phyloP scores from a whole-genome alignment of 2,329 filamentous ascomycete species.

The Orbilia brochopaga region DNA sequence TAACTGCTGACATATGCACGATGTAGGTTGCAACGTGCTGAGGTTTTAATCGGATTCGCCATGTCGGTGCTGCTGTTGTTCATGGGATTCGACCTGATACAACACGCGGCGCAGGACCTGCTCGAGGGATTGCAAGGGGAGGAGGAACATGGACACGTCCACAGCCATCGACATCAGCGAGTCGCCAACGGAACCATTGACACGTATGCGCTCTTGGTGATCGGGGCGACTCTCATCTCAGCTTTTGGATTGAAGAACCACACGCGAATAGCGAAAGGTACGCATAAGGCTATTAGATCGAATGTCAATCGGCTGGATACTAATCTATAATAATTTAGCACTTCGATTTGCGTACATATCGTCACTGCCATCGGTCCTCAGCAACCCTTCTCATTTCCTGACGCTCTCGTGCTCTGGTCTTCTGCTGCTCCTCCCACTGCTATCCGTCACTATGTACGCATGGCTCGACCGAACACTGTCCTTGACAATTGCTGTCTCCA shows the following conservation, averaged over 20 bases:
- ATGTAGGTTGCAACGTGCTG: constrained; percentile 76
- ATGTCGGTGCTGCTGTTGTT: constrained; percentile 97
- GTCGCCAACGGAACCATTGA: constrained; percentile 80
- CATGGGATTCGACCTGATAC: constrained; percentile 93
- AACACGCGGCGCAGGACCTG: constrained; percentile 90
- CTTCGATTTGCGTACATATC: constrained; percentile 77
- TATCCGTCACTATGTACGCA: constrained; percentile 79
- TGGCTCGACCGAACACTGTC: constrained; percentile 85
- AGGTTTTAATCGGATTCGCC: constrained; percentile 93
- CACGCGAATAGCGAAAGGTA: constrained; percentile 85
- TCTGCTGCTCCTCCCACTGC: constrained; percentile 78
- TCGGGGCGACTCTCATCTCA: constrained; percentile 70
- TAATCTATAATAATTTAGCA: constrained; percentile 33
- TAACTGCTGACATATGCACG: constrained; percentile 6
- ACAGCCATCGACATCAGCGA: constrained; percentile 77
- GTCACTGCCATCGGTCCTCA: constrained; percentile 81
- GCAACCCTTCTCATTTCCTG: constrained; percentile 93
- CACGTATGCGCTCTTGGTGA: constrained; percentile 78
- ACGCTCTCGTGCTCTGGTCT: constrained; percentile 84
- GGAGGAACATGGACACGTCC: constrained; percentile 58
- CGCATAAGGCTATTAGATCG: constrained; percentile 60
- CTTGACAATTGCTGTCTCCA: constrained; percentile 78
- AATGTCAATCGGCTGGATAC: neutral
- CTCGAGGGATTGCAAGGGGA: constrained; percentile 65
- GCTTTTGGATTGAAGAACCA: constrained; percentile 67